Evolutionary conservation across 805 yeast species (phyloP).

Genomic region (Myxozyma udenii): DNA sequence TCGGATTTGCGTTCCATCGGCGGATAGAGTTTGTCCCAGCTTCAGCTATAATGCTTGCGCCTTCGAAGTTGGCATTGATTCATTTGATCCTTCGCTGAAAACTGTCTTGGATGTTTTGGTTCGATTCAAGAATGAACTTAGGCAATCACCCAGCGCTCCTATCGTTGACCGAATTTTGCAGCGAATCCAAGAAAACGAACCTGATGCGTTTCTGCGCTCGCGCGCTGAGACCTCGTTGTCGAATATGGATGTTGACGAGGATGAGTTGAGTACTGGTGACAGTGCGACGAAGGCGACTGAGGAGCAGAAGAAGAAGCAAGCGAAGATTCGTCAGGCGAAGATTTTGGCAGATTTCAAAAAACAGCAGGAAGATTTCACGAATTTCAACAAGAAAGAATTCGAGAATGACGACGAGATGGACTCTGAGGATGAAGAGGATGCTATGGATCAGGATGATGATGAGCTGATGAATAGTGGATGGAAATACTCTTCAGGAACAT

Average conservation of each 20-base stretch:
- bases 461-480: conserved; percentile 40
- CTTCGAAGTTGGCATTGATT: neutral
- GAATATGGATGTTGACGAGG: conserved; percentile 8
- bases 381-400: conserved; percentile 44
- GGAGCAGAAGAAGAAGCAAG: conserved; percentile 62
- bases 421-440: conserved; percentile 16
- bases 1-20: conserved; percentile 34
- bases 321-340: conserved; percentile 65
- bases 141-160: conserved; percentile 6
- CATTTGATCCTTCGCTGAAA: neutral
- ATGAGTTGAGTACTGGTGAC: conserved; percentile 31
- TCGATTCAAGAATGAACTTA: neutral
- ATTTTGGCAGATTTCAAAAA: conserved; percentile 74
- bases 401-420: conserved; percentile 43
- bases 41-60: conserved; percentile 20
- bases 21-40: conserved; percentile 6
- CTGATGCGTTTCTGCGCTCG: conserved; percentile 25
- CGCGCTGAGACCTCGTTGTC: neutral
- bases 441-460: neutral
- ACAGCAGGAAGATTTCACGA: conserved; percentile 74
- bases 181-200: conserved; percentile 24
- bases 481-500: conserved; percentile 70
- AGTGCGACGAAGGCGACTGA: conserved; percentile 41
- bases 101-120: conserved; percentile 22
- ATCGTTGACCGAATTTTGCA: conserved; percentile 24